A percentile compares a stretch with the other conserved stretches of the same genome.
These are phyloP conservation scores for Trypanosomatidae sp. DNA, from an alignment of 208 protist species.

Conservation along the genomic window DNA sequence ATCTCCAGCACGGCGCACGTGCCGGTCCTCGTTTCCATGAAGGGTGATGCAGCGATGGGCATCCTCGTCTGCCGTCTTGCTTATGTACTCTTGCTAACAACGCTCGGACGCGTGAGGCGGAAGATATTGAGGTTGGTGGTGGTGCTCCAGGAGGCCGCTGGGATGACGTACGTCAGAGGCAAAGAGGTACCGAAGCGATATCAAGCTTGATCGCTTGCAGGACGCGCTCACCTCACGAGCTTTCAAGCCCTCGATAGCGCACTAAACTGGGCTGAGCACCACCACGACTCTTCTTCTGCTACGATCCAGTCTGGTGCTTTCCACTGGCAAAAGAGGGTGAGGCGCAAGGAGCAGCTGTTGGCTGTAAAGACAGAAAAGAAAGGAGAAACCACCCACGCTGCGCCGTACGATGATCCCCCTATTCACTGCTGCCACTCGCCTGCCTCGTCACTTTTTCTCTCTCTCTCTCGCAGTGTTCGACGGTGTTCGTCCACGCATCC, in stretches of 20 bases:
- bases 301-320: neutral
- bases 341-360: neutral
- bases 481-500: too few species aligned
- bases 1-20: slow-evolving; percentile 15
- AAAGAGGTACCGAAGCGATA: neutral
- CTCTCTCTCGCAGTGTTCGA: neutral
- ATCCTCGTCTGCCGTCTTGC: neutral
- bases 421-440: too few species aligned
- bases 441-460: neutral
- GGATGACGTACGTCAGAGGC: neutral
- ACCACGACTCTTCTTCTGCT: neutral
- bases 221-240: neutral
- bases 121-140: neutral
- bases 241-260: neutral
- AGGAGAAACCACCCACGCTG: neutral
- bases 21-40: slow-evolving; percentile 18
- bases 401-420: neutral
- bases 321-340: neutral
- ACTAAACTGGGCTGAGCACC: neutral
- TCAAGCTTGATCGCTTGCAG: neutral
- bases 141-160: neutral
- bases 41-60: slow-evolving; percentile 13
- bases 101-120: too few species aligned
- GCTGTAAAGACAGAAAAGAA: too few species aligned
- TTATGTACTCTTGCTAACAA: neutral